Conservation (phyloP, 805 yeast species). For the Saccharomycopsis schoenii region DNA sequence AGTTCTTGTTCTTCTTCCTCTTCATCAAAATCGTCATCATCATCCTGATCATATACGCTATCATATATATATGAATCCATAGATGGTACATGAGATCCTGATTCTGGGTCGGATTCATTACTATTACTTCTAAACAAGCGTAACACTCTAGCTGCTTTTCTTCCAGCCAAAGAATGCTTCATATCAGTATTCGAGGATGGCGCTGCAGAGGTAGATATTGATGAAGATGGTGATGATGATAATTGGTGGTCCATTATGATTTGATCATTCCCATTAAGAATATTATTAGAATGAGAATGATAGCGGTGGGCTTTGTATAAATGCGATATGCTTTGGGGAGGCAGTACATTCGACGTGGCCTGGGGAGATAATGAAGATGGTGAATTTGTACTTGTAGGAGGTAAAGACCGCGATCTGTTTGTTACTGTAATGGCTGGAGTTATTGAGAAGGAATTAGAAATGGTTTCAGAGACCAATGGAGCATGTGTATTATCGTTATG, state of each 20-base stretch:
- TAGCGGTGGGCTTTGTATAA: background rate
- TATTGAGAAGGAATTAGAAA: background rate
- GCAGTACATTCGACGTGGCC: background rate
- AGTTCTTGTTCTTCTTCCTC: background rate
- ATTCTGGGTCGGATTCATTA: slow-evolving; percentile 2
- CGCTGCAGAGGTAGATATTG: background rate
- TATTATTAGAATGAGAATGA: background rate
- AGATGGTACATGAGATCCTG: background rate
- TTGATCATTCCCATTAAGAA: background rate
- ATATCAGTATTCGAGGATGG: background rate
- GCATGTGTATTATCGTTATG: background rate
- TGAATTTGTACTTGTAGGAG: background rate
- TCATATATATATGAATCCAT: background rate
- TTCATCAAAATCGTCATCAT: background rate
- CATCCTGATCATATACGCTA: background rate
- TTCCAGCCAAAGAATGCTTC: slow-evolving; percentile 7
- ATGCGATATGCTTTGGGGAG: background rate
- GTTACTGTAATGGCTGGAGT: background rate
- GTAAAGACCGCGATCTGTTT: background rate
- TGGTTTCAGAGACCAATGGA: background rate
- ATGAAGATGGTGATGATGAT: background rate
- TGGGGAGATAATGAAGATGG: background rate
- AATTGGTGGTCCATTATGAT: background rate
- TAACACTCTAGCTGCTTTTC: slow-evolving; percentile 42
- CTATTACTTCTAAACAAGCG: slow-evolving; percentile 38